Percentiles rank a stretch among this genome's conserved stretches.
These are phyloP conservation scores for Phytophthora rubi DNA, from an alignment of 352 stramenopile species.

Conservation along the genomic window DNA sequence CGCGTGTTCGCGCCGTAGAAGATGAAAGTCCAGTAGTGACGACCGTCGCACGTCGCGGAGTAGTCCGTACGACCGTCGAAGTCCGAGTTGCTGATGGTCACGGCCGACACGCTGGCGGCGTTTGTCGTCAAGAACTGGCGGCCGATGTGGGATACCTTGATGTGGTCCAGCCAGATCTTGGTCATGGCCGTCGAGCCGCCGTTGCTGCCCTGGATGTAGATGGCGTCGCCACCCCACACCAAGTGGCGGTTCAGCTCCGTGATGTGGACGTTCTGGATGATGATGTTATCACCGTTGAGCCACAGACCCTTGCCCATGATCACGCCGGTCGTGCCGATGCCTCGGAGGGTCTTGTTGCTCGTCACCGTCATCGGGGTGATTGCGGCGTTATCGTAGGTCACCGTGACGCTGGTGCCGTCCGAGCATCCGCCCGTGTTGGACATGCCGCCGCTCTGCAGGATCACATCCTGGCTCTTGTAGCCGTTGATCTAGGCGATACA, in stretches of 20 bases:
- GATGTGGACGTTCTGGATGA: constrained; percentile 48
- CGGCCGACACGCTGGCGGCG: constrained; percentile 32
- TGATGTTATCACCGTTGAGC: constrained; percentile 51
- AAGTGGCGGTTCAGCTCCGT: constrained; percentile 42
- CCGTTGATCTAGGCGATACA: constrained; percentile 48
- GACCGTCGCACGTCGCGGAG: constrained; percentile 45
- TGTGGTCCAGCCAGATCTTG: constrained; percentile 56
- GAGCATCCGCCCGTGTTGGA: constrained; percentile 30
- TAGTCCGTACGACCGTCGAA: constrained; percentile 49
- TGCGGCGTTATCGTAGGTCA: constrained; percentile 32
- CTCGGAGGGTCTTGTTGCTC: constrained; percentile 49
- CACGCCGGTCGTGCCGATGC: constrained; percentile 38
- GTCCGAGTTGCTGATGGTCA: constrained; percentile 56
- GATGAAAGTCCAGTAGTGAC: constrained; percentile 51
- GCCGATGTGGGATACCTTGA: constrained; percentile 38
- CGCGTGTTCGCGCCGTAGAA: constrained; percentile 39
- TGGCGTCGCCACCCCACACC: constrained; percentile 30
- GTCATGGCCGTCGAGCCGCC: constrained; percentile 28
- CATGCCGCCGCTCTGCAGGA: constrained; percentile 30
- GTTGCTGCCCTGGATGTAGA: constrained; percentile 35
- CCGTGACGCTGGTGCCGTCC: constrained; percentile 24
- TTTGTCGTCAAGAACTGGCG: constrained; percentile 38
- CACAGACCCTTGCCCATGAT: constrained; percentile 41
- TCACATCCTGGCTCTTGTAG: constrained; percentile 52
- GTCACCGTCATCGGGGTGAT: constrained; percentile 40